Conservation (phyloP, 164 flowering plant species). For the Aristolochia fimbriata region DNA sequence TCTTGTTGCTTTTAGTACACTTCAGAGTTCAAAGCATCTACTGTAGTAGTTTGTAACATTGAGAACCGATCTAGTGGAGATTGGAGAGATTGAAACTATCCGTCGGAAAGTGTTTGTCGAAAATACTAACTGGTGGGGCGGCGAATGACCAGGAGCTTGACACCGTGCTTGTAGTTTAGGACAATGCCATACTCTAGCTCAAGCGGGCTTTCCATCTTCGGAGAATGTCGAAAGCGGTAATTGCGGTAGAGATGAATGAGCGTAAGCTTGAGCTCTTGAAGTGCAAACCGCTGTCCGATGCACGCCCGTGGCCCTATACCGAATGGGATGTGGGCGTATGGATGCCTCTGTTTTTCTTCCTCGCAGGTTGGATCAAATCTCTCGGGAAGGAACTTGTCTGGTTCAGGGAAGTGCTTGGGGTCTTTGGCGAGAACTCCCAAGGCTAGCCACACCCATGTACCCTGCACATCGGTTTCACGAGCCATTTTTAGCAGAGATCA, state of each 20-base stretch:
- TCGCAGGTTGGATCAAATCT: constrained; percentile 72
- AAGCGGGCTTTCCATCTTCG: constrained; percentile 73
- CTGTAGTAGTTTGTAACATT: too few relatives aligned
- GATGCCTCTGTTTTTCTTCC: constrained; percentile 79
- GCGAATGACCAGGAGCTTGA: constrained; percentile 54
- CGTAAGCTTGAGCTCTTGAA: constrained; percentile 79
- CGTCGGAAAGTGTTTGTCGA: too few relatives aligned
- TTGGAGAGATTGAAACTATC: too few relatives aligned
- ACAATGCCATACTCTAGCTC: constrained; percentile 70
- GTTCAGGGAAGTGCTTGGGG: constrained; percentile 83
- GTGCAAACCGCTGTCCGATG: constrained; percentile 71
- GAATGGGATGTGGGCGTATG: constrained; percentile 88
- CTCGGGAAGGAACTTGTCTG: constrained; percentile 80
- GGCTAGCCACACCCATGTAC: constrained; percentile 97
- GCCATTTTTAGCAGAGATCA: too few relatives aligned
- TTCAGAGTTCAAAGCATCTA: too few relatives aligned
- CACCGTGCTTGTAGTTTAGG: constrained; percentile 82
- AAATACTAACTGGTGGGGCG: constrained; percentile 9
- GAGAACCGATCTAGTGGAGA: too few relatives aligned
- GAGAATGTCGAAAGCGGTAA: constrained; percentile 63
- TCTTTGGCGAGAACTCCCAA: constrained; percentile 85
- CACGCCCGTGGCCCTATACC: constrained; percentile 89
- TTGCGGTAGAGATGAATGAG: constrained; percentile 64
- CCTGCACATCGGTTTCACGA: constrained; percentile 27
- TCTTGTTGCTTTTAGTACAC: too few relatives aligned